These are phyloP conservation scores for Fagus crenata DNA, from an alignment of 306 rosid genomes.

Conservation along the genomic window DNA sequence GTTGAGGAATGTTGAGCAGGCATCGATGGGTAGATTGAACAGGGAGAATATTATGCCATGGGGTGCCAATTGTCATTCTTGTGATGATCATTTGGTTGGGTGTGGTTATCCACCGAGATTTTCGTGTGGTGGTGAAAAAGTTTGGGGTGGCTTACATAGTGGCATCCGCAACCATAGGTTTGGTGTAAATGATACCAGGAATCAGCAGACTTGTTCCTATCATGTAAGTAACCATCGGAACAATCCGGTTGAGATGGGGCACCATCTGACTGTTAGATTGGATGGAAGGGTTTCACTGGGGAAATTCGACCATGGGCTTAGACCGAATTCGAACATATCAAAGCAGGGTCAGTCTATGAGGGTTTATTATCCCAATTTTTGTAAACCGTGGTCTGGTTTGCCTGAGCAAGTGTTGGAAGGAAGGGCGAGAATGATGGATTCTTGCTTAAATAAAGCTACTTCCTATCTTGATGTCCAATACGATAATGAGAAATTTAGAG, in stretches of 20 bases:
- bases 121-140: neutral
- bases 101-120: neutral
- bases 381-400: neutral
- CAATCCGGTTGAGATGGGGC: constrained; percentile 21
- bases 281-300: constrained; percentile 8
- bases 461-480: neutral
- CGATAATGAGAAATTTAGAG: neutral
- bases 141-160: constrained; percentile 10
- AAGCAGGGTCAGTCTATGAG: constrained; percentile 21
- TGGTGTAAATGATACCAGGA: constrained; percentile 5
- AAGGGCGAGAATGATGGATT: constrained; percentile 2
- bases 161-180: constrained; percentile 20
- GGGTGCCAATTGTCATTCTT: constrained; percentile 1
- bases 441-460: neutral
- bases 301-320: constrained; percentile 8
- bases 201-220: constrained; percentile 11
- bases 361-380: constrained; percentile 1
- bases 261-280: constrained; percentile 1
- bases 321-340: constrained; percentile 13
- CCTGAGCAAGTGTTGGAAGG: constrained; percentile 15
- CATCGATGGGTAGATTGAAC: constrained; percentile 1
- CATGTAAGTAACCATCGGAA: constrained; percentile 6
- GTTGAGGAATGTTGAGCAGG: neutral
- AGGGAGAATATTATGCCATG: constrained; percentile 32
- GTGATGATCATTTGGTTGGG: constrained; percentile 5